These are phyloP conservation scores for Euphorbia pulcherrima DNA, from an alignment of 345 rosid species.

Conservation along the genomic window DNA sequence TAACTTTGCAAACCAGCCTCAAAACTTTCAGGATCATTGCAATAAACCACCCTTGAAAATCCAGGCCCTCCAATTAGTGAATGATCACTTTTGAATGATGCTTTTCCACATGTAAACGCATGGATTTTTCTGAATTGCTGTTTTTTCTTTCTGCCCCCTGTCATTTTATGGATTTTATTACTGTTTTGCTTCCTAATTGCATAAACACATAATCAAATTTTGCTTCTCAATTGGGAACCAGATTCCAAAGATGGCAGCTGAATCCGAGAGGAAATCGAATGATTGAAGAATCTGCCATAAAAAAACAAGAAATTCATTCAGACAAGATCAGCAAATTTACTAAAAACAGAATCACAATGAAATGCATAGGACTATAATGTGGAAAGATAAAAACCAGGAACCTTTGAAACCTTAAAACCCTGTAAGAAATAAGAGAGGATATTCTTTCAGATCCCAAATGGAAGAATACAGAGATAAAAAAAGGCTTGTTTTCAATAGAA, in stretches of 20 bases:
- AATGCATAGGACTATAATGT: background rate
- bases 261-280: conserved; percentile 4
- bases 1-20: conserved; percentile 50
- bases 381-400: background rate
- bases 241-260: conserved; percentile 8
- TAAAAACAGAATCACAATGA: conserved; percentile 4
- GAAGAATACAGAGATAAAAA: background rate
- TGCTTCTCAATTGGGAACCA: conserved; percentile 4
- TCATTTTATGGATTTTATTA: conserved; percentile 36
- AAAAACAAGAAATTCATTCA: background rate
- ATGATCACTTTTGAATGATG: conserved; percentile 61
- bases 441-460: conserved; percentile 12
- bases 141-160: conserved; percentile 52
- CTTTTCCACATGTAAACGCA: conserved; percentile 59
- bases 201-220: conserved; percentile 6
- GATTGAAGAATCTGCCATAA: background rate
- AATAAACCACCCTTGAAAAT: conserved; percentile 70
- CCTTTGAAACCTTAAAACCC: background rate
- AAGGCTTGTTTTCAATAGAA: background rate
- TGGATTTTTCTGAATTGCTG: conserved; percentile 61
- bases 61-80: conserved; percentile 92
- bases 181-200: background rate
- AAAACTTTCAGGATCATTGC: conserved; percentile 68
- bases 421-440: background rate
- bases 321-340: background rate